Conservation (phyloP, 2,329 filamentous ascomycete species). For the Tolypocladium nubicola region DNA sequence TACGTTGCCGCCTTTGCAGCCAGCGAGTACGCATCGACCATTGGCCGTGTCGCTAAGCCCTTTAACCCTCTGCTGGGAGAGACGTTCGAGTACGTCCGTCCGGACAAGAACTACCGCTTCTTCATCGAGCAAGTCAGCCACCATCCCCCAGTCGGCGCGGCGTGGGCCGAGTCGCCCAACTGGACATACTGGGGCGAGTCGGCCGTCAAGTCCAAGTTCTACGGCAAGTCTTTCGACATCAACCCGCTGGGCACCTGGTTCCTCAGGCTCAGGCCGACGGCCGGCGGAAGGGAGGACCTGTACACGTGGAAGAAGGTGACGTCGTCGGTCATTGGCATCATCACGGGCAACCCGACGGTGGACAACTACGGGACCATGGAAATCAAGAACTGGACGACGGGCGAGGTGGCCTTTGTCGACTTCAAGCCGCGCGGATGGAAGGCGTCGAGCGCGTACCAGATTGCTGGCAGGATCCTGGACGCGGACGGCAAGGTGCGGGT, state of each 20-base stretch:
- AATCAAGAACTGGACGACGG: slow-evolving; percentile 93
- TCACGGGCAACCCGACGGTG: slow-evolving; percentile 91
- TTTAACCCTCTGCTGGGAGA: slow-evolving; percentile 96
- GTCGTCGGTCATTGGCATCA: slow-evolving; percentile 94
- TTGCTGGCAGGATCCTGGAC: slow-evolving; percentile 78
- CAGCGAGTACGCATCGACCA: slow-evolving; percentile 93
- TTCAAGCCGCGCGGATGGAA: slow-evolving; percentile 98
- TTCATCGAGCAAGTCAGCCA: slow-evolving; percentile 98
- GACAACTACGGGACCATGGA: slow-evolving; percentile 98
- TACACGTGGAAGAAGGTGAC: slow-evolving; percentile 99
- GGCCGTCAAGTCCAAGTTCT: slow-evolving; percentile 91
- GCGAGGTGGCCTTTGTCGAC: slow-evolving; percentile 78
- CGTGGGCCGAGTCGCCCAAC: slow-evolving; percentile 80
- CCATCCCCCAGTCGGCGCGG: slow-evolving; percentile 88
- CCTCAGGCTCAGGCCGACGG: slow-evolving; percentile 65
- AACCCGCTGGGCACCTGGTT: slow-evolving; percentile 98
- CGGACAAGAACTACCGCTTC: slow-evolving; percentile 96
- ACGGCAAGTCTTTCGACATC: slow-evolving; percentile 94
- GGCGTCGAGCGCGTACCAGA: slow-evolving; percentile 80
- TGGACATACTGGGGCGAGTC: slow-evolving; percentile 99
- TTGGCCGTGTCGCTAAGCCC: slow-evolving; percentile 91
- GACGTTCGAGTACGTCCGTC: slow-evolving; percentile 91
- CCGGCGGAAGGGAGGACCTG: slow-evolving; percentile 69
- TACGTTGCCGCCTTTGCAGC: slow-evolving; percentile 95
- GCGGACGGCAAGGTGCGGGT: slow-evolving; percentile 69